These are phyloP conservation scores for Jamesozyma lodderae DNA, from an alignment of 805 yeast genomes.

Conservation along the genomic window DNA sequence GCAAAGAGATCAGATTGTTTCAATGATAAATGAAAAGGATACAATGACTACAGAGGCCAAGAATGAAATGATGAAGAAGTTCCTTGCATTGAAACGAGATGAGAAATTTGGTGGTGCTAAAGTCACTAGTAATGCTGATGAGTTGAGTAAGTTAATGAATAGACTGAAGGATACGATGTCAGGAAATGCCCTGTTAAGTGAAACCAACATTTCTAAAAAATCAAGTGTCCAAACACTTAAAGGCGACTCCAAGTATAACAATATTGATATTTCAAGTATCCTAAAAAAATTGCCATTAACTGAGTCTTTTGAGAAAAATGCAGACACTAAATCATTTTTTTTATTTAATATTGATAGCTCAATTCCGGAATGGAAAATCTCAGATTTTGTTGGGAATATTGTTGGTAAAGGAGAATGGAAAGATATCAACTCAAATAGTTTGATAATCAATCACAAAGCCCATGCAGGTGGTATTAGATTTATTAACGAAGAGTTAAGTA, in stretches of 20 bases:
- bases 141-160: constrained; percentile 44
- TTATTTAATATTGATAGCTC: constrained; percentile 65
- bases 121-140: constrained; percentile 27
- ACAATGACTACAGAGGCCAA: constrained; percentile 35
- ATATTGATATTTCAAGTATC: constrained; percentile 41
- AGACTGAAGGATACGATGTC: constrained; percentile 27
- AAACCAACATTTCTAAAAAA: neutral
- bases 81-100: constrained; percentile 41
- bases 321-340: constrained; percentile 52
- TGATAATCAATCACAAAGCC: constrained; percentile 22
- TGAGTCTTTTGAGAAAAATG: constrained; percentile 40
- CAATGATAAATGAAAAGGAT: constrained; percentile 49
- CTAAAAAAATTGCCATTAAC: constrained; percentile 59
- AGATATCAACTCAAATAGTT: constrained; percentile 13
- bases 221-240: neutral
- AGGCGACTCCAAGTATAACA: neutral
- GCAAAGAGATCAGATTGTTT: constrained; percentile 70
- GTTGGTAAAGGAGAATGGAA: constrained; percentile 14
- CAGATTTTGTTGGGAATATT: constrained; percentile 39
- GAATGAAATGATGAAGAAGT: constrained; percentile 46
- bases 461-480: constrained; percentile 23
- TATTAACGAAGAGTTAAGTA: constrained; percentile 9
- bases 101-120: constrained; percentile 33
- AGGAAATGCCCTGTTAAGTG: neutral
- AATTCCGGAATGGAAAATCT: constrained; percentile 53